Evolutionary conservation across 108 stramenopile genomes (phyloP).

Genomic region (Conticribra guillardii): DNA sequence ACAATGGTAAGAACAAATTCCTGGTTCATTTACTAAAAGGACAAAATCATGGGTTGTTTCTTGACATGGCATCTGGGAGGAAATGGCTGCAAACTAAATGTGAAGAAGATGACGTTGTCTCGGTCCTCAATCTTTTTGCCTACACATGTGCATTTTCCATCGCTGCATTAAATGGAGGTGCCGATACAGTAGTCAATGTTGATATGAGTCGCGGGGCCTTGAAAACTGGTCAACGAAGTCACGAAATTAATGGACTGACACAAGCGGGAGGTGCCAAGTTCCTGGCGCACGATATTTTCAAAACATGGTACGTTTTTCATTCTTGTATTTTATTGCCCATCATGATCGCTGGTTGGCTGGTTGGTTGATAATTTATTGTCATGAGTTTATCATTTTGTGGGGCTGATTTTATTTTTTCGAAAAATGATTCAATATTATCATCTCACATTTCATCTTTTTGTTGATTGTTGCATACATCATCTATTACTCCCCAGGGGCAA

Average conservation of each 20-base stretch:
- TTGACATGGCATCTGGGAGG: slow-evolving; percentile 48
- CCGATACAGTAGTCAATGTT: slow-evolving; percentile 41
- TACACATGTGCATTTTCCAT: slow-evolving; percentile 54
- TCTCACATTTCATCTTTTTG: too few relatives aligned
- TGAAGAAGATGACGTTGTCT: slow-evolving; percentile 4
- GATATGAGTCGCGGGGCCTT: slow-evolving; percentile 46
- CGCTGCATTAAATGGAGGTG: slow-evolving; percentile 50
- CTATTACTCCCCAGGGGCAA: too few relatives aligned
- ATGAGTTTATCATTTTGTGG: too few relatives aligned
- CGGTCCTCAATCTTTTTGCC: slow-evolving; percentile 44
- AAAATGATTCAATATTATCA: too few relatives aligned
- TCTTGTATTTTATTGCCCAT: too few relatives aligned
- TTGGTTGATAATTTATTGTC: too few relatives aligned
- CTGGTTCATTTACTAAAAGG: slow-evolving; percentile 25
- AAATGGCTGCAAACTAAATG: slow-evolving; percentile 37
- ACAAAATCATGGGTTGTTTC: slow-evolving; percentile 50
- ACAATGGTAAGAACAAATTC: slow-evolving; percentile 36
- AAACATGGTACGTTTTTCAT: too few relatives aligned
- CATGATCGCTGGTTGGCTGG: too few relatives aligned
- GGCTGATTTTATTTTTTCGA: too few relatives aligned
- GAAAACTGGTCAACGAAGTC: slow-evolving; percentile 48
- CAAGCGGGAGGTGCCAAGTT: slow-evolving; percentile 29
- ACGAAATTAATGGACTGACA: slow-evolving; percentile 39
- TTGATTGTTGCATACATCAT: too few relatives aligned
- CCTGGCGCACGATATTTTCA: slow-evolving; percentile 47